A percentile compares a stretch with the other conserved stretches of the same genome.
Evolutionary conservation across 495 filamentous ascomycete genomes (phyloP).

Genomic region (Penicillium egyptiacum): DNA sequence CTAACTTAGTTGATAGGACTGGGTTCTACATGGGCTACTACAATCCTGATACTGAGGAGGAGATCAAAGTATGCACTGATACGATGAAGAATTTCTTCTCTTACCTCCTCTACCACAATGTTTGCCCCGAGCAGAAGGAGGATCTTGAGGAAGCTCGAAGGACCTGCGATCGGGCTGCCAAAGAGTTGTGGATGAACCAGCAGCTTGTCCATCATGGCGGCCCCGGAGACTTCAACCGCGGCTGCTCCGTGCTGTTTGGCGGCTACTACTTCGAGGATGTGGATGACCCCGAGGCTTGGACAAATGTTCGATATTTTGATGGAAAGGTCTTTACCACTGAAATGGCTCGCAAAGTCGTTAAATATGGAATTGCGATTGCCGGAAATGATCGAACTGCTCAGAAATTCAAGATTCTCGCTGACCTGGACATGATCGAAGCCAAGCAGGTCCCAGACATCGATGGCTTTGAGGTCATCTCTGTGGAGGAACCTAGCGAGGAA

Average conservation of each 20-base stretch:
- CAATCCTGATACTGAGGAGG: conserved; percentile 45
- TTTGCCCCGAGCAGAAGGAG: conserved; percentile 74
- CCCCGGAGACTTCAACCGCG: conserved; percentile 76
- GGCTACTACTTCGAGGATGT: conserved; percentile 45
- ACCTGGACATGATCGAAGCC: conserved; percentile 28
- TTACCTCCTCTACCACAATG: conserved; percentile 79
- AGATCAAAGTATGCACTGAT: conserved; percentile 52
- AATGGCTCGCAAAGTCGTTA: conserved; percentile 46
- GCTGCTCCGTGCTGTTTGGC: conserved; percentile 60
- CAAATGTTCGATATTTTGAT: conserved; percentile 5
- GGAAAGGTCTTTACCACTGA: conserved; percentile 28
- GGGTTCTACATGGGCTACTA: conserved; percentile 49
- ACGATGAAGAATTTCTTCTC: conserved; percentile 85
- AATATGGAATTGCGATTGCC: conserved; percentile 37
- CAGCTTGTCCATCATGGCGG: conserved; percentile 45
- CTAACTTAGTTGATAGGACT: conserved; percentile 30
- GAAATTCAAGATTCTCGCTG: conserved; percentile 30
- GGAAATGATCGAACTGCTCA: conserved; percentile 43
- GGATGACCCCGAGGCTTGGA: conserved; percentile 25
- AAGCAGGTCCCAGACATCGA: conserved; percentile 44
- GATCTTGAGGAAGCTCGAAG: conserved; percentile 64
- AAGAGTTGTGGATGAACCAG: conserved; percentile 61
- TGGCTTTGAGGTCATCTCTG: conserved; percentile 58
- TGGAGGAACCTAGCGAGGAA: conserved; percentile 42
- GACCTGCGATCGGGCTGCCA: conserved; percentile 66